A percentile compares a stretch with the other conserved stretches of the same genome.
Evolutionary conservation across 257 asterid genomes (phyloP).

Genomic region (Orobanche coerulescens): DNA sequence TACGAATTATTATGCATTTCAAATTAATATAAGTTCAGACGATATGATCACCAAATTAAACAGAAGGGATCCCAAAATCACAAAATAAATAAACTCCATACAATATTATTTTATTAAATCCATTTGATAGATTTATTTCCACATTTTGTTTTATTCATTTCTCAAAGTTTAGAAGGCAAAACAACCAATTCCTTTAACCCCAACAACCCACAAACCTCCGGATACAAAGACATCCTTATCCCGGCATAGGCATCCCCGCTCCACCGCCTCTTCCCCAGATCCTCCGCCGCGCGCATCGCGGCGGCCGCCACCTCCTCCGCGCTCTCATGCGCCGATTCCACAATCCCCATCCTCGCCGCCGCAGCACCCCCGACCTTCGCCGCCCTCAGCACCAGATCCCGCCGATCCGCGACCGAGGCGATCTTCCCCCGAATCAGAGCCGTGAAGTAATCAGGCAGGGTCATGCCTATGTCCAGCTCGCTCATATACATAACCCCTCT

Average conservation of each 20-base stretch:
- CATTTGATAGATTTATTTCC: too few relatives aligned
- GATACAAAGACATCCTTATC: conserved; percentile 53
- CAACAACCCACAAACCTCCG: conserved; percentile 44
- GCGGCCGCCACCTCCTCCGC: conserved; percentile 51
- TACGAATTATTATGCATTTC: too few relatives aligned
- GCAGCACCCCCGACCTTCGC: conserved; percentile 48
- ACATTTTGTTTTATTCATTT: too few relatives aligned
- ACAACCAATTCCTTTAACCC: conserved; percentile 36
- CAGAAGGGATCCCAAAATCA: too few relatives aligned
- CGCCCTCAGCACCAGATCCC: conserved; percentile 47
- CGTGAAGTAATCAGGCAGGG: conserved; percentile 64
- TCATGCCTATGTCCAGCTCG: conserved; percentile 78
- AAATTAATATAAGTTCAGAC: too few relatives aligned
- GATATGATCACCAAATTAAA: too few relatives aligned
- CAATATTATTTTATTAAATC: too few relatives aligned
- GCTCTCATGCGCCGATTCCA: conserved; percentile 37
- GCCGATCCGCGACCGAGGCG: conserved; percentile 32
- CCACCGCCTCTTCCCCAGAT: conserved; percentile 51
- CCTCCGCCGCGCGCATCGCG: conserved; percentile 46
- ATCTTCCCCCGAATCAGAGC: conserved; percentile 50
- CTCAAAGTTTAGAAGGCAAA: conserved; percentile 56
- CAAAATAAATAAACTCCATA: too few relatives aligned
- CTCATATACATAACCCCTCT: conserved; percentile 72
- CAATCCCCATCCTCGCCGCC: conserved; percentile 56
- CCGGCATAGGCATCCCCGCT: conserved; percentile 54